Conservation (phyloP, 169 alveolate genomes). For the Cryptosporidium felis region DNA sequence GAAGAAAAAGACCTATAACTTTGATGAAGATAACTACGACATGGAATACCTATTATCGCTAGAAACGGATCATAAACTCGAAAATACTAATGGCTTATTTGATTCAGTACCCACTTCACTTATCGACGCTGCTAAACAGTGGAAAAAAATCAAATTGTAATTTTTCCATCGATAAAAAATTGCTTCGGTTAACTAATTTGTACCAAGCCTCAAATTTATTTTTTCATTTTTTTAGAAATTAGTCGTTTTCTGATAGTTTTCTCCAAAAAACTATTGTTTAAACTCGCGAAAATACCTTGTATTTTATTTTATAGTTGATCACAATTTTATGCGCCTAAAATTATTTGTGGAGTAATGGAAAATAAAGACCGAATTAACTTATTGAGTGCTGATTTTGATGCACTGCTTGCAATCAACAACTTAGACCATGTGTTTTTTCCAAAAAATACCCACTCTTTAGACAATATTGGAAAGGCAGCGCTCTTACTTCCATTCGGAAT, state of each 20-base stretch:
- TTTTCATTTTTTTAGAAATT: background rate
- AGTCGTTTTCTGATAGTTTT: background rate
- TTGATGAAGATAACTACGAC: slow-evolving; percentile 36
- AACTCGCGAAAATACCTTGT: too few species aligned
- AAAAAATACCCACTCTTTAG: slow-evolving; percentile 21
- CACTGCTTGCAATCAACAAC: slow-evolving; percentile 3
- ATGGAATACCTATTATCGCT: background rate
- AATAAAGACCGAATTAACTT: background rate
- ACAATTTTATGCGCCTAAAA: background rate
- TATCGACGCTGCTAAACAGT: slow-evolving; percentile 47
- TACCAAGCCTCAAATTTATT: background rate
- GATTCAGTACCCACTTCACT: slow-evolving; percentile 3
- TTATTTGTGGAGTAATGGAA: background rate
- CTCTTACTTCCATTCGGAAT: slow-evolving; percentile 47
- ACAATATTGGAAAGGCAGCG: slow-evolving; percentile 38
- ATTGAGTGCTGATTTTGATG: slow-evolving; percentile 26
- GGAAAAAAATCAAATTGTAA: slow-evolving; percentile 28
- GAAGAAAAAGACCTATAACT: slow-evolving; percentile 5
- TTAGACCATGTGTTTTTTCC: slow-evolving; percentile 20
- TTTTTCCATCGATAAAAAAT: too few species aligned
- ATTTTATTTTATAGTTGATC: too few species aligned
- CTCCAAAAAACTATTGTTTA: too few species aligned
- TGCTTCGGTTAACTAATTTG: background rate
- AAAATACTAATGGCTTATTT: background rate
- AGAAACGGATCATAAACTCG: background rate